A percentile compares a stretch with the other conserved stretches of the same genome.
Conservation (phyloP, 768 basidiomycete genomes). For the Hygrophorus russula region DNA sequence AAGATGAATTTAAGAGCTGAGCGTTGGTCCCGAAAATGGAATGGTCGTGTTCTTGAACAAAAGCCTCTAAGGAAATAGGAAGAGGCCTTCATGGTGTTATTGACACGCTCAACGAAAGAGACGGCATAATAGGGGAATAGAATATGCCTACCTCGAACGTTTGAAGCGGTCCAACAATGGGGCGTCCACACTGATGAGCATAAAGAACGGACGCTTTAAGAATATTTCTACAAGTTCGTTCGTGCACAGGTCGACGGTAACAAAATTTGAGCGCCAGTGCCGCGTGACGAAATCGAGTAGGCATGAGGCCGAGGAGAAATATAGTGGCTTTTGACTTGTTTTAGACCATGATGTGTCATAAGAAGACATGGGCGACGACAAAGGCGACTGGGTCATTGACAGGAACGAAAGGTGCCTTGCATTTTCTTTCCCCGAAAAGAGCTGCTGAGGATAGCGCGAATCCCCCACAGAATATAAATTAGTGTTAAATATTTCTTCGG, state of each 20-base stretch:
- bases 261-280: slow-evolving; percentile 72
- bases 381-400: slow-evolving; percentile 24
- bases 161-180: slow-evolving; percentile 61
- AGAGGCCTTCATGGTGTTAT: background rate
- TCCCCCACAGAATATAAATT: slow-evolving; percentile 8
- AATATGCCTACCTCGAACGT: slow-evolving; percentile 39
- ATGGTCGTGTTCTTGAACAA: slow-evolving; percentile 63
- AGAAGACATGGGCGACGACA: slow-evolving; percentile 9
- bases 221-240: slow-evolving; percentile 54
- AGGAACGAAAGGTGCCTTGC: slow-evolving; percentile 29
- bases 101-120: background rate
- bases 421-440: slow-evolving; percentile 1
- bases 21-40: slow-evolving; percentile 43
- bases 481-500: slow-evolving; percentile 1
- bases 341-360: slow-evolving; percentile 1
- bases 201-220: slow-evolving; percentile 79
- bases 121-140: background rate
- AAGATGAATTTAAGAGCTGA: slow-evolving; percentile 6
- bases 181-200: slow-evolving; percentile 77
- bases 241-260: slow-evolving; percentile 63
- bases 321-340: slow-evolving; percentile 9
- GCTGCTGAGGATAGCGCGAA: slow-evolving; percentile 1
- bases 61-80: slow-evolving; percentile 48
- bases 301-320: slow-evolving; percentile 35
- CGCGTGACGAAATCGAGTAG: slow-evolving; percentile 69